Evolutionary conservation across 768 basidiomycete genomes (phyloP), one percentile per base, ranked within the genome.

Genomic region (Crassisporium funariophilum): DNA sequence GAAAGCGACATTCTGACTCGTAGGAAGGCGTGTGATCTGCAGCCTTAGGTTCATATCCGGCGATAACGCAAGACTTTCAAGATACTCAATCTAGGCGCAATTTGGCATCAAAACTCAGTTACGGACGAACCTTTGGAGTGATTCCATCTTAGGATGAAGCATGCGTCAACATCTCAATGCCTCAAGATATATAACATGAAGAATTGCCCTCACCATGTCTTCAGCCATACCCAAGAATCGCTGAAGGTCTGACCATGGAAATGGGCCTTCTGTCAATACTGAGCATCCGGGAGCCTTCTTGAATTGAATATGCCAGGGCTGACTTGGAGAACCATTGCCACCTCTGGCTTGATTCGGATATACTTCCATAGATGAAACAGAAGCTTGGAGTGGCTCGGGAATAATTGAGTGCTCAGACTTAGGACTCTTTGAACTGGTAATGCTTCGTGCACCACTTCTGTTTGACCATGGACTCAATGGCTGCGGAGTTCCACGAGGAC

Each of bases 31-130:
- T 17, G 41, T 48, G 9, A 74, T 70, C 40, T 73, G 68, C 11
- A 82, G 42, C 4, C 74, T 70, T 48, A 79, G 64, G 49, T 73
- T 65, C n/a, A 75, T 60, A 15, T 73, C 70, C 13, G 62, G 52
- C 50, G 64, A 63, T n/a, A 59, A 59, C 25, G 60, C 53, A 41
- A 72, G 67, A 42, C 73, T 76, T 35, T 47, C 24, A 27, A 38
- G 16, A 16, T 12, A 21, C 31, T 39, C 35, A 41, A 22, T 40
- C 19, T 8, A 19, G 15, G 20, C 27, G 7, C 47, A 41, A 39
- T 47, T 27, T 25, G 16, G 4, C 16, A 23, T 36, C 5, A 33
- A 21, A 49, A 39, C 6, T 27, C 13, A 29, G 27, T 29, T 7
- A 29, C 13, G 39, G 10, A 58, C 57, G 24, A 40, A 65, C 67